Evolutionary conservation across 2,329 filamentous ascomycete genomes (phyloP).

Genomic region (Cercospora janseana): DNA sequence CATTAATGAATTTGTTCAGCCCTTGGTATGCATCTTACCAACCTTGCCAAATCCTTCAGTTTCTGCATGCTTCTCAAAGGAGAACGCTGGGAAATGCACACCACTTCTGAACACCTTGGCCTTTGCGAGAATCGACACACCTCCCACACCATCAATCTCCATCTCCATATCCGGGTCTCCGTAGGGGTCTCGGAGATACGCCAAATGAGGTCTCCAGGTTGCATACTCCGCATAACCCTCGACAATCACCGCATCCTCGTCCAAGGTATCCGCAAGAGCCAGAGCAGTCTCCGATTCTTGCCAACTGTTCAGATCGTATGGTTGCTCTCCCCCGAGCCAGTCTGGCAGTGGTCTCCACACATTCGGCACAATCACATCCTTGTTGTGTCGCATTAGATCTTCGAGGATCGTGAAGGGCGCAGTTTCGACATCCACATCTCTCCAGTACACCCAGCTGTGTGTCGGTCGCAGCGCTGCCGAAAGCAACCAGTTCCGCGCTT

Average conservation of each 20-base stretch:
- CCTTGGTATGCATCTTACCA: too few relatives aligned
- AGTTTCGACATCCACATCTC: conserved; percentile 96
- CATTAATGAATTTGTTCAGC: too few relatives aligned
- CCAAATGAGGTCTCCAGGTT: conserved; percentile 94
- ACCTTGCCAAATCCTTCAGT: conserved; percentile 99
- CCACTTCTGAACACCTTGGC: conserved; percentile 91
- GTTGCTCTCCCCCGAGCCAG: conserved; percentile 97
- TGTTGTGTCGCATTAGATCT: conserved; percentile 97
- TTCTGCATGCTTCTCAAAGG: conserved; percentile 97
- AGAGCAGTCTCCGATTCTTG: conserved; percentile 97
- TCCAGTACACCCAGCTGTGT: conserved; percentile 99
- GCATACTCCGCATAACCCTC: conserved; percentile 99
- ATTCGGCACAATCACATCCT: conserved; percentile 97
- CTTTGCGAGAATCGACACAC: conserved; percentile 95
- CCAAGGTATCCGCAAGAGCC: conserved; percentile 86
- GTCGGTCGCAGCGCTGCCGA: conserved; percentile 90
- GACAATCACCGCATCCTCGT: conserved; percentile 97
- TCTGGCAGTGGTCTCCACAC: conserved; percentile 98
- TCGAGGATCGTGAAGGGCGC: conserved; percentile 95
- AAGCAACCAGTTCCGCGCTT: conserved; percentile 93
- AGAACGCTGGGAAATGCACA: conserved; percentile 96
- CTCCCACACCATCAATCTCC: conserved; percentile 97
- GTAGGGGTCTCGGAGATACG: conserved; percentile 93
- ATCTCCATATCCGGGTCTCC: conserved; percentile 99
- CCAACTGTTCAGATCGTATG: conserved; percentile 98